Evolutionary conservation across 768 basidiomycete genomes (phyloP), one percentile per base, ranked within the genome.

Genomic region (Boletus vermiculosoides): DNA sequence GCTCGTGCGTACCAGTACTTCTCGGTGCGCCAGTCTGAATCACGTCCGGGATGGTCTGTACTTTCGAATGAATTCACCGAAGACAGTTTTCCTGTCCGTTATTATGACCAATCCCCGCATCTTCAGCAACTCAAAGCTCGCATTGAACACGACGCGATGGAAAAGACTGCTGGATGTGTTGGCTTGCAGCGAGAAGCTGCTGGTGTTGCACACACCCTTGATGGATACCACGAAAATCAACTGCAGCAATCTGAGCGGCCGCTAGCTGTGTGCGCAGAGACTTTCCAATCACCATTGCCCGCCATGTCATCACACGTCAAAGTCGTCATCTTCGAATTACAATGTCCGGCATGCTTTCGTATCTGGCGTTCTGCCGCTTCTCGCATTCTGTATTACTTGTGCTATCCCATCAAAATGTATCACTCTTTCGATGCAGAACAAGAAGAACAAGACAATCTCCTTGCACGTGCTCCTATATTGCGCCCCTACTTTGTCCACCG

Each of bases 391-490:
- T 8, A 30, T 30, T 30, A 30, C 9, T 9, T 30, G 8, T 41
- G 40, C 40, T 20, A 41, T 41, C 1, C 9, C 11, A 20, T 20
- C 28, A 28, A 7, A 5, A 41, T 41, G 31, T n/a, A 33, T 12
- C 2, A 12, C 11, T 12, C 11, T 5, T 61, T 54, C 36, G 20
- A 20, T 25, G 54, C 50, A 44, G 15, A 8, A 4, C 0, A 11
- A n/a, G 2, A 36, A 40, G 41, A 31, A 22, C n/a, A n/a, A n/a
- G n/a, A n/a, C n/a, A 12, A 37, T 28, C 8, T 28, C 40, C 18
- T 52, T 30, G 18, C 49, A 34, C 57, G 6, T 42, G 61, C 9
- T 80, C 79, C 50, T 63, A 73, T 13, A 0, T 7, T 18, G 60
- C 61, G 6, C 2, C 42, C 49, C 15, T 45, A 56, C 55, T 10